Conservation (phyloP, 805 yeast species). For the Kodamaea restingae region DNA sequence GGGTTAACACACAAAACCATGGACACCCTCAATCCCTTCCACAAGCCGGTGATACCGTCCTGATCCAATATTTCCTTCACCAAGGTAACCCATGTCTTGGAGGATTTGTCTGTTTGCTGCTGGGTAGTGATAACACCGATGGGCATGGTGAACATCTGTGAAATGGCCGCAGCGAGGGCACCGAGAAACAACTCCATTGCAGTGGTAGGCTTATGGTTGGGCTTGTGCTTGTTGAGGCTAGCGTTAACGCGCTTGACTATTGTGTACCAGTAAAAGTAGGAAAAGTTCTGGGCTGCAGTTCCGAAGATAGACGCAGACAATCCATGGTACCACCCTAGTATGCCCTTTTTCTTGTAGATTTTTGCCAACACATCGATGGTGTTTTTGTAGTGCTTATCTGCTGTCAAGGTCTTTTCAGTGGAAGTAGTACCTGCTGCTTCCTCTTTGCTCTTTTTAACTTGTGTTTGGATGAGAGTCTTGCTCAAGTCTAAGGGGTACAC, state of each 20-base stretch:
- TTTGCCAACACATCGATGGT: slow-evolving; percentile 59
- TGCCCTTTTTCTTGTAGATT: slow-evolving; percentile 57
- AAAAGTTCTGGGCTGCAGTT: slow-evolving; percentile 72
- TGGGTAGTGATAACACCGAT: slow-evolving; percentile 66
- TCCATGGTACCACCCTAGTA: slow-evolving; percentile 71
- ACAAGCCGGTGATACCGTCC: slow-evolving; percentile 68
- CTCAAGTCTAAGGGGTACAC: slow-evolving; percentile 80
- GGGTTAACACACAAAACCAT: slow-evolving; percentile 78
- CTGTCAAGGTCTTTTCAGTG: slow-evolving; percentile 15
- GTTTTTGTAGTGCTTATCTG: slow-evolving; percentile 43
- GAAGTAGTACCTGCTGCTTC: slow-evolving; percentile 8
- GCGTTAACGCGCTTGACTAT: slow-evolving; percentile 57
- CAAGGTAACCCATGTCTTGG: slow-evolving; percentile 29
- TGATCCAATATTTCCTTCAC: slow-evolving; percentile 49
- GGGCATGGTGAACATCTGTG: slow-evolving; percentile 80
- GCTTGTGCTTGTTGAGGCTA: slow-evolving; percentile 30
- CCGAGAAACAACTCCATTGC: slow-evolving; percentile 69
- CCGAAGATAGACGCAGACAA: slow-evolving; percentile 63
- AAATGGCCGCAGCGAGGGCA: slow-evolving; percentile 76
- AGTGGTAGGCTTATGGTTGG: slow-evolving; percentile 46
- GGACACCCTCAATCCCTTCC: slow-evolving; percentile 82
- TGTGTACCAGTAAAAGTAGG: slow-evolving; percentile 86
- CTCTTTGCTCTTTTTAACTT: slow-evolving; percentile 33
- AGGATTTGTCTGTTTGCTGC: slow-evolving; percentile 50
- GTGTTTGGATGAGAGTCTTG: slow-evolving; percentile 75